Conservation (phyloP, 75 land plant genomes). For the Pinus albicaulis region DNA sequence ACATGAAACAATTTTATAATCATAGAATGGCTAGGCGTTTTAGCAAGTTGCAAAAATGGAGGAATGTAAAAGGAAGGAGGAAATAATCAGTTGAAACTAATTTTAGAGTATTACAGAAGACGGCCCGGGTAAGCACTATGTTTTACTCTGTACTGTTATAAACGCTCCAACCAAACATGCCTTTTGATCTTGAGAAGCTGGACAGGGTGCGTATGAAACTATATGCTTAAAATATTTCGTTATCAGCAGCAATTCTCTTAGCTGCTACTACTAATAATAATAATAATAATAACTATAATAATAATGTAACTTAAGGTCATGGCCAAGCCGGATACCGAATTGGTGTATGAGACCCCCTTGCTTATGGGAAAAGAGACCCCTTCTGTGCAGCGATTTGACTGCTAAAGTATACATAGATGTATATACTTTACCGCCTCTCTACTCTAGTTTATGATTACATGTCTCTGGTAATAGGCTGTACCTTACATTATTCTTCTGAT, state of each 20-base stretch:
- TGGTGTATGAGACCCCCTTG: no score
- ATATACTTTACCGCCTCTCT: no score
- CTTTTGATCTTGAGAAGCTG: not conserved
- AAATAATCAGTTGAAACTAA: not conserved
- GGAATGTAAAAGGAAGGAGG: constrained; percentile 10
- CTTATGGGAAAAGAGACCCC: no score
- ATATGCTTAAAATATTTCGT: not conserved
- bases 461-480: not conserved
- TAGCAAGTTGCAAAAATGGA: constrained; percentile 39
- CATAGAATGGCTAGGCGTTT: constrained; percentile 53
- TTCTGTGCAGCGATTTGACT: no score
- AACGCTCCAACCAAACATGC: not conserved
- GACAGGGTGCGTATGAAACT: not conserved
- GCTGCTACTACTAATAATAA: not conserved
- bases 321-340: no score
- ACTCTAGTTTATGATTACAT: not conserved
- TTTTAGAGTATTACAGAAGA: not conserved
- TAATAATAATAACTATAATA: no score
- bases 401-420: no score
- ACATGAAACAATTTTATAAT: constrained; percentile 63
- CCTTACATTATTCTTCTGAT: not conserved
- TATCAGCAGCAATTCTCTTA: not conserved
- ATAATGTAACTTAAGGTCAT: no score
- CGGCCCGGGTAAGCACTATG: not conserved
- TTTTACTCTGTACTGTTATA: not conserved